Conservation (phyloP, 2,329 filamentous ascomycete genomes). For the Penicillium sp. region DNA sequence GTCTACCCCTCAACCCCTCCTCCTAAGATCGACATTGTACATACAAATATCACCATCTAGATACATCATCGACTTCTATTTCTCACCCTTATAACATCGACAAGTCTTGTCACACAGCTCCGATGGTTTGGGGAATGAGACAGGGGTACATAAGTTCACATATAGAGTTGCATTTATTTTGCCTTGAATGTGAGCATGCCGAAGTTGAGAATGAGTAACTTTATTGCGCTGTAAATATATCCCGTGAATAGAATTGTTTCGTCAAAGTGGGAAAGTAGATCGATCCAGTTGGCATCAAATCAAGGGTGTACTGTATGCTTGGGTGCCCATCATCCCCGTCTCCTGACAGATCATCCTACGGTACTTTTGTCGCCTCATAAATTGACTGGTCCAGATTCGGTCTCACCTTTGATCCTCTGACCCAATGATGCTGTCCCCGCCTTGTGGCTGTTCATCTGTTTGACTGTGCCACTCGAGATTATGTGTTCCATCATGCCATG, state of each 20-base stretch:
- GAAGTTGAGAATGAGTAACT: background rate
- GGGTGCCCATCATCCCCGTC: background rate
- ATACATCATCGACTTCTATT: too few species aligned
- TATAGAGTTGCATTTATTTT: slow-evolving; percentile 5
- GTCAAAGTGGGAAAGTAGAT: background rate
- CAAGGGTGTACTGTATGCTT: background rate
- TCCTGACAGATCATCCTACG: slow-evolving; percentile 7
- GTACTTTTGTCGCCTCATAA: slow-evolving; percentile 13
- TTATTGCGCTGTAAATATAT: background rate
- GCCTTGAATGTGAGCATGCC: slow-evolving; percentile 2
- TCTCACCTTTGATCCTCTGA: background rate
- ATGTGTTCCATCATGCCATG: slow-evolving; percentile 9
- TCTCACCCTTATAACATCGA: background rate
- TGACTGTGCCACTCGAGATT: slow-evolving; percentile 18
- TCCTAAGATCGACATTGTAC: background rate
- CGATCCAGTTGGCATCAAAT: background rate
- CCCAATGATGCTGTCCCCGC: slow-evolving; percentile 13
- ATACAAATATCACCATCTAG: background rate
- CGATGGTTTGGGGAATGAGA: slow-evolving; percentile 24
- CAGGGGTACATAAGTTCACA: slow-evolving; percentile 16
- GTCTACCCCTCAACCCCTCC: slow-evolving; percentile 12
- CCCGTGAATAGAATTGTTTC: background rate
- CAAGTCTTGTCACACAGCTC: slow-evolving; percentile 18
- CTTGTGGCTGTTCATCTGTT: slow-evolving; percentile 23
- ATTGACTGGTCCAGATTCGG: slow-evolving; percentile 14